Percentiles rank a stretch among this genome's conserved stretches.
phyloP scores from a whole-genome alignment of 2,329 filamentous ascomycete species.

The Coleophoma cylindrospora region DNA sequence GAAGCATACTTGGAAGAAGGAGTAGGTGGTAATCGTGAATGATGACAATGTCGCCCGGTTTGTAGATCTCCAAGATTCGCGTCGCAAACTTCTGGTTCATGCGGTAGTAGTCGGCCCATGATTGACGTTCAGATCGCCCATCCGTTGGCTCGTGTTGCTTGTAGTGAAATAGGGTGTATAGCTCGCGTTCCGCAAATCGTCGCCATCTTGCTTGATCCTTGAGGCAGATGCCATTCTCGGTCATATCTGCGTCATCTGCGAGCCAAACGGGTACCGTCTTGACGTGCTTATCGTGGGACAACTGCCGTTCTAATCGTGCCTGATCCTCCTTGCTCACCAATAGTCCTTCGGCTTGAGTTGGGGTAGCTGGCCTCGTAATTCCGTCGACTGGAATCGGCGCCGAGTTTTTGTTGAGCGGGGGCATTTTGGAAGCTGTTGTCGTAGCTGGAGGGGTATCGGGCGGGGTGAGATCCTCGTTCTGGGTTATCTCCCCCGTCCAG shows the following conservation, averaged over 20 bases:
- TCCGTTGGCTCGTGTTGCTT: constrained; percentile 90
- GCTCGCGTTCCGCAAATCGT: constrained; percentile 82
- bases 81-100: constrained; percentile 93
- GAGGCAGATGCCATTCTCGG: constrained; percentile 63
- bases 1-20: constrained; percentile 80
- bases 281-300: constrained; percentile 69
- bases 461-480: constrained; percentile 39
- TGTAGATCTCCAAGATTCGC: constrained; percentile 82
- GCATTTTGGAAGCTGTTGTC: constrained; percentile 36
- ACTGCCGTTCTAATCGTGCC: constrained; percentile 65
- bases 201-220: constrained; percentile 85
- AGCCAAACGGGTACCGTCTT: constrained; percentile 88
- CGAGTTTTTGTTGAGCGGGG: constrained; percentile 67
- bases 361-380: constrained; percentile 46
- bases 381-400: constrained; percentile 73
- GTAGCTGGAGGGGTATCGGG: constrained; percentile 43
- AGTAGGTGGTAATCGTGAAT: constrained; percentile 95
- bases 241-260: constrained; percentile 63
- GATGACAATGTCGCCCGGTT: constrained; percentile 86
- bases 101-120: constrained; percentile 89
- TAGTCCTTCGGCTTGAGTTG: constrained; percentile 61
- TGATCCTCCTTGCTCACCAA: constrained; percentile 68
- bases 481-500: constrained; percentile 86
- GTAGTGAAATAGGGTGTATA: constrained; percentile 94
- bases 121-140: constrained; percentile 71